Evolutionary conservation across 306 rosid species (phyloP).

Genomic region (Vicia sativa): DNA sequence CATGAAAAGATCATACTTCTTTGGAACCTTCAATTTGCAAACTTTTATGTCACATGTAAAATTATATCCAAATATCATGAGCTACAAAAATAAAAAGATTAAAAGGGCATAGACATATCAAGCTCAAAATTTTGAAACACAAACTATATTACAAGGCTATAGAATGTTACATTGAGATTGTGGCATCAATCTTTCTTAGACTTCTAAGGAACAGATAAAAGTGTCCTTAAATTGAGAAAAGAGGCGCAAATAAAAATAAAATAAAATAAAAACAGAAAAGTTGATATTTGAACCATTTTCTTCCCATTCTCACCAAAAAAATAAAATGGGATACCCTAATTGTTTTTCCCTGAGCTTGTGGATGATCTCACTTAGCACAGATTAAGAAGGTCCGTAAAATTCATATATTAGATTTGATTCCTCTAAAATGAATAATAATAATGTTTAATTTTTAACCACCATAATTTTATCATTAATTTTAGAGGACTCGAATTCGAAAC

Average conservation of each 20-base stretch:
- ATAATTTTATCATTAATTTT: neutral
- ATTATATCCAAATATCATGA: neutral
- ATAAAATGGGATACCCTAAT: constrained; percentile 32
- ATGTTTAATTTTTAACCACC: neutral
- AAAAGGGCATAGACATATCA: neutral
- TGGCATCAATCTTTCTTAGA: constrained; percentile 20
- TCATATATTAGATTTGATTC: neutral
- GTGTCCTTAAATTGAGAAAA: neutral
- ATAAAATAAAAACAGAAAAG: neutral
- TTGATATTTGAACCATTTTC: constrained; percentile 37
- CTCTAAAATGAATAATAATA: neutral
- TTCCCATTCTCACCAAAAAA: constrained; percentile 42
- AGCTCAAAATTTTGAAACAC: constrained; percentile 6
- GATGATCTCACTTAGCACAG: constrained; percentile 32
- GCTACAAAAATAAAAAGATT: neutral
- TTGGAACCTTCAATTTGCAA: neutral
- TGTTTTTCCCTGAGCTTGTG: constrained; percentile 16
- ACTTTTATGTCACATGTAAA: neutral
- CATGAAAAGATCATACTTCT: neutral
- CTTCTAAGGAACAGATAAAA: constrained; percentile 1
- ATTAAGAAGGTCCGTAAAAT: constrained; percentile 6
- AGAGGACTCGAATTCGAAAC: neutral
- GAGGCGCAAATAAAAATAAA: neutral
- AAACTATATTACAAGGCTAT: constrained; percentile 11
- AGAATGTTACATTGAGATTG: constrained; percentile 10